Evolutionary conservation across 495 filamentous ascomycete genomes (phyloP), one percentile per base, ranked within the genome.

Genomic region (Neurospora cerealis): DNA sequence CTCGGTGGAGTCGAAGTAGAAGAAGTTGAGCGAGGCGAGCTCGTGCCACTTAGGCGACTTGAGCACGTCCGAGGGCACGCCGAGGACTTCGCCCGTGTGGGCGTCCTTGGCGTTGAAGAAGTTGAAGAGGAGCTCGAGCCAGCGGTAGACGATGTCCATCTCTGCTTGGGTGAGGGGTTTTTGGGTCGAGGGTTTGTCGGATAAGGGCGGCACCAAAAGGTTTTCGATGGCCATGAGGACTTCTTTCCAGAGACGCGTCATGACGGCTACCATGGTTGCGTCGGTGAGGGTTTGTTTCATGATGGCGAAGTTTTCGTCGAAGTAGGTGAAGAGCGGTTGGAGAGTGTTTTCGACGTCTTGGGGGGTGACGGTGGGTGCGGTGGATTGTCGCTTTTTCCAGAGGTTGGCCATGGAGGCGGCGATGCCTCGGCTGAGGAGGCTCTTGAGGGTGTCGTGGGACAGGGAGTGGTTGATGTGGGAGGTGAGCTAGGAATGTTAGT

Each of bases 1-100:
- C 72, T 96, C 94, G 17, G 96, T 97, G 24, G 89, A 87, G 78
- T 98, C 95, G 80, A 95, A 95, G 84, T 99, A 98, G 87, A 98
- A 98, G 87, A 98, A 99, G 85, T 97, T 96, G 70, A 99, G 87
- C 72, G 91, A 92, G 77, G 94, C 92, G 73, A 99, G 91, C 78
- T 99, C 96, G 84, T 97, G 95, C 84, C 97, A 98, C 88, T 99
- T 99, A 76, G 96, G 93, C 71, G 92, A 96, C 82, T 94, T 96
- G 77, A 99, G 87, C 34, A 98, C 91, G 80, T 97, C 94, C 17
- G 93, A 86, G 0, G 96, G 91, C 8, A 99, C 93, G 71, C 96
- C 96, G 74, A 93, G 87, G 11, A 91, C 91, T 80, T 94, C 92
- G 66, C 96, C 95, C 15, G 91, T 93, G 76, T 96, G 93, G 77